Conservation (phyloP, 2,329 filamentous ascomycete genomes). For the Penicillium crustosum region DNA sequence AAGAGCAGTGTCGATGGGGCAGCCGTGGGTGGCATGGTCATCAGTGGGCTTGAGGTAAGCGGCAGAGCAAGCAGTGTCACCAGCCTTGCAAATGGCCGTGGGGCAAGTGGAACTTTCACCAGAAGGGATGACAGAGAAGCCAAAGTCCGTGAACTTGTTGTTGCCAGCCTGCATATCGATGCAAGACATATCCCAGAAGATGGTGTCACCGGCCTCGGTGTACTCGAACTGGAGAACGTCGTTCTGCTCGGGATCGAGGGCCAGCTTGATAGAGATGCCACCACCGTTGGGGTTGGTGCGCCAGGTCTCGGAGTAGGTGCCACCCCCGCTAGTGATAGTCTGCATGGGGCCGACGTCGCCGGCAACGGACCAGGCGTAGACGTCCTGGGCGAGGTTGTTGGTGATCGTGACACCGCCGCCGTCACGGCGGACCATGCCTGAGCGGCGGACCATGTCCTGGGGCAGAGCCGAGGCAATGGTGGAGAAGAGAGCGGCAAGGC, state of each 20-base stretch:
- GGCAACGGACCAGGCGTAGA: conserved; percentile 46
- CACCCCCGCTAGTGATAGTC: conserved; percentile 35
- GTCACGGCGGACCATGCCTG: conserved; percentile 17
- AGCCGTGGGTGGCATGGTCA: conserved; percentile 45
- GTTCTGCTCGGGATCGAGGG: conserved; percentile 30
- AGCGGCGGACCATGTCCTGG: conserved; percentile 27
- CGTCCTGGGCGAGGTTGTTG: conserved; percentile 39
- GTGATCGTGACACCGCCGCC: conserved; percentile 37
- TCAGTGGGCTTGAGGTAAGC: conserved; percentile 44
- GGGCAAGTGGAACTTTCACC: conserved; percentile 31
- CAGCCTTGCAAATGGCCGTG: conserved; percentile 36
- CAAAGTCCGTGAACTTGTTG: conserved; percentile 35
- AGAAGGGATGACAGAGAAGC: conserved; percentile 38
- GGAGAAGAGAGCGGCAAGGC: conserved; percentile 34
- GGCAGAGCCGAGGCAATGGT: conserved; percentile 35
- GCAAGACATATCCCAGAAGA: conserved; percentile 45
- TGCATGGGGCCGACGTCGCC: conserved; percentile 37
- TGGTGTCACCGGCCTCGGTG: conserved; percentile 32
- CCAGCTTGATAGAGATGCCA: conserved; percentile 46
- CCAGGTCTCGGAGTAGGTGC: conserved; percentile 38
- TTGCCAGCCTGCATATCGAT: conserved; percentile 36
- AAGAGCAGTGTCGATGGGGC: conserved; percentile 37
- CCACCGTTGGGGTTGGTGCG: conserved; percentile 40
- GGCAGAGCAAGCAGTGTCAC: conserved; percentile 36
- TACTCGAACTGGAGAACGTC: conserved; percentile 48